Evolutionary conservation across 169 alveolate species (phyloP), one percentile per base, ranked within the genome.

Genomic region (Plasmodium knowlesi): DNA sequence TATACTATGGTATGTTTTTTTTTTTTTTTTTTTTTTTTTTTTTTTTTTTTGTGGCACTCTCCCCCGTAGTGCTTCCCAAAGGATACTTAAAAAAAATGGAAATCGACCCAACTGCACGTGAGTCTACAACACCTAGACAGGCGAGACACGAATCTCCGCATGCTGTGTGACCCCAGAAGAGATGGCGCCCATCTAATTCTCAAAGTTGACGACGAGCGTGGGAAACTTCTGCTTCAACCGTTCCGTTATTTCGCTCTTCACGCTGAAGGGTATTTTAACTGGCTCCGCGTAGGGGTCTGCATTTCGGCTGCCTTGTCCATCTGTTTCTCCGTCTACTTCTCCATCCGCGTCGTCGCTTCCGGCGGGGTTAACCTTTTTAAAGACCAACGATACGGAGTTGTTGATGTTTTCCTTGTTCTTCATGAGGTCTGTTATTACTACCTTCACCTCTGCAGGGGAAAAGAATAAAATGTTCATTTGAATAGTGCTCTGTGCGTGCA

Each of bases 141-240:
- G 25, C 22, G 61, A 19, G 5, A 1, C 61, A 50, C 61, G 6
- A 16, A 5, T 19, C 57, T 46, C 19, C 57, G 57, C 57, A 34
- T 14, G 57, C 61, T 16, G 46, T 41, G 54, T 34, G 16, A 46
- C 70, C 32, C 34, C 3, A 54, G 71, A 22, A 8, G 5, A 39
- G 32, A 25, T 16, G 43, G 46, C 50, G 37, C 22, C 16, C n/a
- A 28, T 79, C 79, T 71, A 86, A 57, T 86, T 88, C 70, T 83
- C 96, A 83, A 86, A 86, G 82, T 86, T 76, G 46, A 88, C 95
- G n/a, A 70, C 41, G 41, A 91, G 76, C 5, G 95, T n/a, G 1
- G 95, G 95, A 19, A 91, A 91, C 32, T 80, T 91, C 30, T 91
- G 91, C 25, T 82, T 91, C 83, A 91, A 28, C 76, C 95, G 83